Evolutionary conservation across 2,329 filamentous ascomycete genomes (phyloP).

Genomic region (Neurospora sp.): DNA sequence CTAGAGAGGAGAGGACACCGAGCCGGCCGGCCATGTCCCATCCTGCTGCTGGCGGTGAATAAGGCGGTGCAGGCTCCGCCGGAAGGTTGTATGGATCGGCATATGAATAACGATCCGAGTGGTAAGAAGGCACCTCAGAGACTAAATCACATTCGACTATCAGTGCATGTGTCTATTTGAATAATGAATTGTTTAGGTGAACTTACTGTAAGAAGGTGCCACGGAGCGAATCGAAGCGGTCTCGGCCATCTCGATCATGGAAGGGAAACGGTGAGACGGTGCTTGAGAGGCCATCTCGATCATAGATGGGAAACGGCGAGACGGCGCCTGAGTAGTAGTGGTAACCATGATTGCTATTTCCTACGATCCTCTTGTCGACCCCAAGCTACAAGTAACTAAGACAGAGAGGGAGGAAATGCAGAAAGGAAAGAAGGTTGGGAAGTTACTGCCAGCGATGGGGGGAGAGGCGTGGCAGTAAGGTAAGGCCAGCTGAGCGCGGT

Average conservation of each 20-base stretch:
- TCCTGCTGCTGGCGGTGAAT: constrained; percentile 30
- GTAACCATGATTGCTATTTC: neutral
- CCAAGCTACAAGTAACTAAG: neutral
- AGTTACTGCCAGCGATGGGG: neutral
- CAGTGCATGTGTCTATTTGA: neutral
- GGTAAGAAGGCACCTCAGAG: constrained; percentile 57
- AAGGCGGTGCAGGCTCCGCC: constrained; percentile 39
- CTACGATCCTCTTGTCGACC: neutral
- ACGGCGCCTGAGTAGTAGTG: neutral
- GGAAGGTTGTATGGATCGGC: constrained; percentile 30
- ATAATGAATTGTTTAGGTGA: neutral
- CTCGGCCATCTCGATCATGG: constrained; percentile 26
- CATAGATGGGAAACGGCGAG: neutral
- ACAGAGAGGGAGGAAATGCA: neutral
- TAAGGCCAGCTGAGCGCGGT: neutral
- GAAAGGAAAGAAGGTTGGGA: neutral
- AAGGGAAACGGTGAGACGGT: neutral
- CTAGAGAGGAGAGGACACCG: neutral
- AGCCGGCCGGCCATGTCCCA: neutral
- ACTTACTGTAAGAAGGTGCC: constrained; percentile 58
- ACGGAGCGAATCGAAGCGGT: constrained; percentile 57
- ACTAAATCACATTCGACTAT: constrained; percentile 26
- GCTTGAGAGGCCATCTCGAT: neutral
- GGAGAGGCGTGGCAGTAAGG: neutral
- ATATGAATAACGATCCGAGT: constrained; percentile 27